Conservation (phyloP, 164 flowering plant genomes). For the Annona squamosa region DNA sequence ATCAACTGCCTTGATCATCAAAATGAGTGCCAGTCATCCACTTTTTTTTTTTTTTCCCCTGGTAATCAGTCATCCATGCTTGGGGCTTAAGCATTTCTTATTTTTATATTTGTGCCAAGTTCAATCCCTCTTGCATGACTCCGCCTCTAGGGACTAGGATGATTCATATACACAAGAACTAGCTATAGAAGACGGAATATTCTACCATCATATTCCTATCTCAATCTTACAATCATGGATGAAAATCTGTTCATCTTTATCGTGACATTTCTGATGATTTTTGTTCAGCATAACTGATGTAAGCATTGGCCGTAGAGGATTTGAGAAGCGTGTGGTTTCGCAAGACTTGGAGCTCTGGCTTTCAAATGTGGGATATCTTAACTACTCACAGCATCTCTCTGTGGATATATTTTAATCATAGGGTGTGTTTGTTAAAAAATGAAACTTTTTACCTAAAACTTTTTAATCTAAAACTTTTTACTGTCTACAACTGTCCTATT, state of each 20-base stretch:
- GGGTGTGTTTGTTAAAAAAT: too few relatives aligned
- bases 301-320: conserved; percentile 73
- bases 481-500: too few relatives aligned
- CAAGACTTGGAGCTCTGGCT: conserved; percentile 97
- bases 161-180: not conserved
- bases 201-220: not conserved
- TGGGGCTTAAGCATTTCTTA: too few relatives aligned
- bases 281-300: conserved; percentile 55
- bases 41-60: too few relatives aligned
- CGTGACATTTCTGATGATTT: conserved; percentile 2
- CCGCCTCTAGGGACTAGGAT: too few relatives aligned
- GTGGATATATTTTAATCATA: not conserved
- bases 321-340: conserved; percentile 89
- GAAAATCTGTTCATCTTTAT: not conserved
- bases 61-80: too few relatives aligned
- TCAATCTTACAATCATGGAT: not conserved
- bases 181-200: too few relatives aligned
- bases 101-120: too few relatives aligned
- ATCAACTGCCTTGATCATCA: not conserved
- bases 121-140: too few relatives aligned
- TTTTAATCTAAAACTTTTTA: too few relatives aligned
- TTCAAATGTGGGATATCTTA: conserved; percentile 62
- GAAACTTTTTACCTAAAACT: too few relatives aligned
- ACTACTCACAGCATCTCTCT: not conserved
- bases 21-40: not conserved